Base-by-base conservation (phyloP, 192 early-diverging fungal species). In the Umbelopsis sp. region DNA sequence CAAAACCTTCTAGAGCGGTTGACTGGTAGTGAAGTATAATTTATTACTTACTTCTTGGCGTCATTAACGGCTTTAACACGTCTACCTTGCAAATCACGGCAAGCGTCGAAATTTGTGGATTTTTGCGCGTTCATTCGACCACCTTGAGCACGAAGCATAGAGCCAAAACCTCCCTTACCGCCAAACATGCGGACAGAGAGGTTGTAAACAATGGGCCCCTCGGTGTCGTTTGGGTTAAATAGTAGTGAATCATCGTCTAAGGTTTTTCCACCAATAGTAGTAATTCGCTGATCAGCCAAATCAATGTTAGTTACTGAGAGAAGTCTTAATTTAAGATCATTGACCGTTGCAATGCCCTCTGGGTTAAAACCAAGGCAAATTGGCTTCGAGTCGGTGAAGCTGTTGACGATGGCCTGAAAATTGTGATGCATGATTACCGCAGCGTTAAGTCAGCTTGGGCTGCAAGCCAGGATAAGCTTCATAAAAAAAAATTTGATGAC, bases 81-180 rank as follows among this genome's bases (percentile, higher is more conserved):
- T 25, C 94, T 82, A 3, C 97, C 97, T 52, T 90, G 90, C 55
- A 98, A 81, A 81, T 99, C 97, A 46, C 98, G 87, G 80, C 96
- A 98, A 16, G 91, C 89, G 68, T 99, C 98, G 64, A 88, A 93
- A 78, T 96, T 96, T 22, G 91, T 95, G 1, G 93, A 92, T 72
- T 95, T 97, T 67, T 94, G 88, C 20, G 91, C 85, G 35, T 89
- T 84, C 93, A 94, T 96, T 44, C 90, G 87, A 49, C 89, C 95
- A 69, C 96, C 96, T 75, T 97, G 94, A 0, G 95, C 93, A 72
- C 96, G 88, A 71, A 99, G 80, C 84, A 93, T 94, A 70, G 89
- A 91, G 16, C 98, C 98, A 77, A 99, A 99, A 20, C 98, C 98
- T 46, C 98, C 98, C 68, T 97, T 97, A n/a, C 95, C 95, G 27